Base-by-base conservation (phyloP, 2,329 filamentous ascomycete species). In the Diaporthe ampelina region DNA sequence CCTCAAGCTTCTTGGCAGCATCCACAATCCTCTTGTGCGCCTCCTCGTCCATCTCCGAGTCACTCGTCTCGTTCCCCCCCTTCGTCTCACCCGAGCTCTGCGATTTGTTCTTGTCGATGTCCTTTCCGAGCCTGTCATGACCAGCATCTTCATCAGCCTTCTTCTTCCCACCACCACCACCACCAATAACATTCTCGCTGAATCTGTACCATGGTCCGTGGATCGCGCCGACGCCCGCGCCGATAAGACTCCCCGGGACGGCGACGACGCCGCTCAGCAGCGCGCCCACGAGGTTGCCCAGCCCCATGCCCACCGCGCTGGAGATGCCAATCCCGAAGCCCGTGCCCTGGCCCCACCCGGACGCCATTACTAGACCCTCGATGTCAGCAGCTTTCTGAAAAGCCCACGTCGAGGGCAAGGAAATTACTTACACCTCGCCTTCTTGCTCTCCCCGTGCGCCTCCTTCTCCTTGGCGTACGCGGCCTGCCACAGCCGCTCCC, bases 341-440 rank as follows among this genome's bases (percentile, higher is more conserved):
- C 4, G 67, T 69, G 3, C 74, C 74, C 37, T 75, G 74, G 17
- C 72, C 72, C 74, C 74, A 75, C 17, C 74, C 74, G 2, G 72
- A 74, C 6, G 74, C 74, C 59, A 75, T 74, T 26, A 74, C 74
- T 75, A n/a, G n/a, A n/a, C n/a, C n/a, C n/a, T n/a, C n/a, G n/a
- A n/a, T n/a, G n/a, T n/a, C n/a, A n/a, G n/a, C n/a, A n/a, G n/a
- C n/a, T n/a, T n/a, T n/a, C n/a, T n/a, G n/a, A n/a, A n/a, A n/a
- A n/a, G n/a, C n/a, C n/a, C 8, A 9, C 11, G 35, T 37, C 24
- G 29, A 29, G 29, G 29, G 29, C 3, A 29, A 29, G 29, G 29
- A 29, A 29, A 4, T 52, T 15, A n/a, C 13, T 21, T 4, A 19
- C 74, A 57, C 52, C 74, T 74, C 32, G 74, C 74, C 59, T 75